Conservation (phyloP, 2,329 filamentous ascomycete species). For the Zasmidium angulare region DNA sequence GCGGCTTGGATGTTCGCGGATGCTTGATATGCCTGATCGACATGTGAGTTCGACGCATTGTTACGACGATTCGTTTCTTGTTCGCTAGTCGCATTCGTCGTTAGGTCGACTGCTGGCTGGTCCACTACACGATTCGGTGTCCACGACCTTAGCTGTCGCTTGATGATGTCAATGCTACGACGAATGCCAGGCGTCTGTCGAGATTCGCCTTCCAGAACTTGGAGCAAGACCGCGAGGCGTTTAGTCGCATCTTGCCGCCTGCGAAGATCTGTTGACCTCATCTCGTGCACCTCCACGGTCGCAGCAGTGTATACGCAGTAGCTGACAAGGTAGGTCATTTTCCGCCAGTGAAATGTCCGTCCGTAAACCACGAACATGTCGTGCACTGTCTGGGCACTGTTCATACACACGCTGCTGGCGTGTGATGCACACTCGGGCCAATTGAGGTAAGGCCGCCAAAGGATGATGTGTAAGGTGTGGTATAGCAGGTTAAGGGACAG, state of each 20-base stretch:
- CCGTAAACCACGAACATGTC: slow-evolving; percentile 4
- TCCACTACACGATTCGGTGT: neutral
- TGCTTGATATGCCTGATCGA: too few species aligned
- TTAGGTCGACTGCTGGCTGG: neutral
- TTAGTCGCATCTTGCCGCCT: slow-evolving; percentile 4
- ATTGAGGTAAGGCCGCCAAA: slow-evolving; percentile 3
- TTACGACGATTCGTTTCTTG: too few species aligned
- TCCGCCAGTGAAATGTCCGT: slow-evolving; percentile 2
- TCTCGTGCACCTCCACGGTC: slow-evolving; percentile 1
- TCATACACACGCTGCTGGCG: neutral
- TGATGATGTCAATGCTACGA: slow-evolving; percentile 8
- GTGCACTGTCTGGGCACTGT: slow-evolving; percentile 1
- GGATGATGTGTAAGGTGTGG: slow-evolving; percentile 1
- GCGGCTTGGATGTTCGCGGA: too few species aligned
- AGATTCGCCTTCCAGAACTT: slow-evolving; percentile 1
- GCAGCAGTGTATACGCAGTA: slow-evolving; percentile 9
- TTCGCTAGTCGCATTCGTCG: too few species aligned
- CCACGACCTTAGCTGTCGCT: neutral
- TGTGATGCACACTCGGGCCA: neutral
- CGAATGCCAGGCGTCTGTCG: slow-evolving; percentile 7
- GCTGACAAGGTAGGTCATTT: slow-evolving; percentile 8
- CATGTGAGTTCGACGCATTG: too few species aligned
- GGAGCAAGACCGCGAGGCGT: neutral
- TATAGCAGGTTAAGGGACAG: slow-evolving; percentile 7
- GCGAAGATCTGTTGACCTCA: neutral